Evolutionary conservation across 1,284 basidiomycete genomes (phyloP), one percentile per base, ranked within the genome.

Genomic region (Anthracocystis setariae): DNA sequence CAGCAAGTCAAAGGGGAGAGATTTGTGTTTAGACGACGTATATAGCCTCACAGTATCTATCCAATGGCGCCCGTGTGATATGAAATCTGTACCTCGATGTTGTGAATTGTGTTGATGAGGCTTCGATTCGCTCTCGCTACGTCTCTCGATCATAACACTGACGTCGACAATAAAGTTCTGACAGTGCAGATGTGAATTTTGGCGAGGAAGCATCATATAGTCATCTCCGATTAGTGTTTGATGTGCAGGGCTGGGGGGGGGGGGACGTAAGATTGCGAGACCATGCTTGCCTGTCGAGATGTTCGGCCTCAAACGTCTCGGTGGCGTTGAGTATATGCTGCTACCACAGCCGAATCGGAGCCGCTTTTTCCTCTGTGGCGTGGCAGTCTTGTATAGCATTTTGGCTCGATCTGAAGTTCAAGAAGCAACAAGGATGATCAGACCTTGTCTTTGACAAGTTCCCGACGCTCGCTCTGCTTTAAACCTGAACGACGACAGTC

Each of bases 321-420:
- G 25, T 25, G 7, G 15, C 45, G n/a, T 54, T 40, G 8, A 20
- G 21, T 15, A 27, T 25, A 10, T 52, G 46, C 25, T 55, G 43
- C 2, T 35, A 44, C 58, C 52, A 67, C 13, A 56, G 33, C 2
- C 37, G 42, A 4, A 52, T 42, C 20, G 60, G 17, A 18, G 47
- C 48, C 5, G 56, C 40, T 27, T 61, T 58, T 12, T 54, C 57
- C 21, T 49, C n/a, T 2, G 60, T 59, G 4, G 61, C 66, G 60
- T 59, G 4, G 61, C 66, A 12, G 55, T 42, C 37, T 39, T 54
- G 44, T 69, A 69, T 8, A 64, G 20, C 7, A 56, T 39, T 38
- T 51, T 55, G 5, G 66, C 66, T 10, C 43, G 44, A 45, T 69
- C 66, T 69, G 17, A 5, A 9, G n/a, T 8, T 8, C 1, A 20